Conservation (phyloP, 208 protist genomes). For the Phytomonas sp. region DNA sequence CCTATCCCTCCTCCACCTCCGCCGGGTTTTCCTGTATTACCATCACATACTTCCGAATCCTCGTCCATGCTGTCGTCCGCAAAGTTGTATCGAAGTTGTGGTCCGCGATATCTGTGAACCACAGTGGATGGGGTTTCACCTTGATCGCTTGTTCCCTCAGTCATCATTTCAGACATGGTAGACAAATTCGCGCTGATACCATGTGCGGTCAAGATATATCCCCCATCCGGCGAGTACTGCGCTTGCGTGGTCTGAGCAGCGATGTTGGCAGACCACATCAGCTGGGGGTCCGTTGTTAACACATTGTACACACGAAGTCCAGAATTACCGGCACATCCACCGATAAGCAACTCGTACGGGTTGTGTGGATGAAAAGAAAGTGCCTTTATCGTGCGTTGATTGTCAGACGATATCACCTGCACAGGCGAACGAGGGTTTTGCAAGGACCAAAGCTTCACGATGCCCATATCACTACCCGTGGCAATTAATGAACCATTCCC, state of each 20-base stretch:
- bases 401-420: constrained; percentile 24
- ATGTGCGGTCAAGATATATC: constrained; percentile 49
- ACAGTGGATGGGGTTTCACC: background rate
- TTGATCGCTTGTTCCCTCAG: background rate
- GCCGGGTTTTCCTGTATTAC: background rate
- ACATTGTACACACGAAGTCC: constrained; percentile 57
- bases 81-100: background rate
- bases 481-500: constrained; percentile 52
- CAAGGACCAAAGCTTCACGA: constrained; percentile 59
- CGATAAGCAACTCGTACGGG: constrained; percentile 55
- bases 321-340: constrained; percentile 24
- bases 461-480: constrained; percentile 41
- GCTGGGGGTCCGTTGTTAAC: constrained; percentile 22
- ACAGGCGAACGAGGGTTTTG: constrained; percentile 29
- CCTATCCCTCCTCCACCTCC: background rate
- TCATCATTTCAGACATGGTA: background rate
- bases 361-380: constrained; percentile 60
- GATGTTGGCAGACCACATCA: constrained; percentile 26
- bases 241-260: constrained; percentile 49
- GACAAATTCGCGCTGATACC: constrained; percentile 14
- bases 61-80: constrained; percentile 1
- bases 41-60: background rate
- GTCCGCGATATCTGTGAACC: background rate
- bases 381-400: constrained; percentile 40
- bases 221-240: constrained; percentile 65